A percentile compares a stretch with the other conserved stretches of the same genome.
phyloP scores from a whole-genome alignment of 441 rosid genomes.

The Macaranga tanarius region DNA sequence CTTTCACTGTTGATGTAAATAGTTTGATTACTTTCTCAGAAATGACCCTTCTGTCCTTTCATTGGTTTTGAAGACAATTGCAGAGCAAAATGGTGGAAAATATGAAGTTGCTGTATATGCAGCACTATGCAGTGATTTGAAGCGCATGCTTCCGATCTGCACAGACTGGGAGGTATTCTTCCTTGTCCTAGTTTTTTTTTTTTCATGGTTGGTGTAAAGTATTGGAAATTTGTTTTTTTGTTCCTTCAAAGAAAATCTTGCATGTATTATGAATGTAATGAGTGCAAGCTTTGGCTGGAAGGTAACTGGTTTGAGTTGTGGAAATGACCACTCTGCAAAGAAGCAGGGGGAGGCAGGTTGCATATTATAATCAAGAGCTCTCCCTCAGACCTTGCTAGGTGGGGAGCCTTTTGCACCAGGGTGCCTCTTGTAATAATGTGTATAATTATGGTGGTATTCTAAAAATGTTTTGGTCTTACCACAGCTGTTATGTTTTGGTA shows the following conservation, averaged over 20 bases:
- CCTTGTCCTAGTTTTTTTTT: neutral
- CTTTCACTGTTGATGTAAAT: neutral
- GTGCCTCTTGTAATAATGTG: neutral
- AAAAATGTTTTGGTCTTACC: slow-evolving; percentile 9
- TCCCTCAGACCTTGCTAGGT: neutral
- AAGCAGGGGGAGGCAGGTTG: neutral
- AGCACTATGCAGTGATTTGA: slow-evolving; percentile 82
- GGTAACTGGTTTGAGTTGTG: neutral
- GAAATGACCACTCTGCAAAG: neutral
- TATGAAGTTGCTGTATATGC: slow-evolving; percentile 92
- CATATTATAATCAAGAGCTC: neutral
- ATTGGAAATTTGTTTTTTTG: neutral
- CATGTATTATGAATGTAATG: neutral
- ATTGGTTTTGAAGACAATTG: slow-evolving; percentile 61
- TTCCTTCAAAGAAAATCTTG: neutral
- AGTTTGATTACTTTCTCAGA: slow-evolving; percentile 7
- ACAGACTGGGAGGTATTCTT: slow-evolving; percentile 93
- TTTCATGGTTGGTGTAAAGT: neutral
- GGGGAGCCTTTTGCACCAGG: neutral
- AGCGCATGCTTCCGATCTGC: slow-evolving; percentile 85
- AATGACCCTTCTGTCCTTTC: slow-evolving; percentile 18
- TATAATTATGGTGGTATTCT: neutral
- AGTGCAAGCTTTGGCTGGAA: neutral
- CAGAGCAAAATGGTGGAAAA: slow-evolving; percentile 82
- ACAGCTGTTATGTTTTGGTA: neutral